These are phyloP conservation scores for Rosellinia necatrix DNA, from an alignment of 2,329 filamentous ascomycete genomes.

Conservation along the genomic window DNA sequence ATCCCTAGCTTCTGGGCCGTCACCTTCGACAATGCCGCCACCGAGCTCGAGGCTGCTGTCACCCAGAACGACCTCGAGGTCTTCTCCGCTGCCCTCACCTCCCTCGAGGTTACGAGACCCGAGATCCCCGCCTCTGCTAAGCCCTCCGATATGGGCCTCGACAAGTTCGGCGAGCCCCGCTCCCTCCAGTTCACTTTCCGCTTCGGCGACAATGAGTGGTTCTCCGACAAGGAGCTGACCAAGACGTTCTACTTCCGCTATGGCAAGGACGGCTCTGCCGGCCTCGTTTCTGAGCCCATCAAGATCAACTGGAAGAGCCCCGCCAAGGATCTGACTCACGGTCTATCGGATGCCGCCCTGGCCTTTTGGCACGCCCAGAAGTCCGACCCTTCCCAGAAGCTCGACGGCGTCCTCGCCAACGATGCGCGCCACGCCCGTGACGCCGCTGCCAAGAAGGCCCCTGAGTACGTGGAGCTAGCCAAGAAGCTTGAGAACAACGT, in stretches of 20 bases:
- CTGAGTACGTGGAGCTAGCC: slow-evolving; percentile 35
- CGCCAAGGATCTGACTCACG: slow-evolving; percentile 66
- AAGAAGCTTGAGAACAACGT: slow-evolving; percentile 32
- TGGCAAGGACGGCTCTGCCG: slow-evolving; percentile 60
- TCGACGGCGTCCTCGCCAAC: slow-evolving; percentile 40
- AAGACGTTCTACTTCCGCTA: slow-evolving; percentile 72
- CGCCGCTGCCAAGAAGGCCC: slow-evolving; percentile 34
- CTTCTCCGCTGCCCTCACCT: slow-evolving; percentile 59
- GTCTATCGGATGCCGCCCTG: slow-evolving; percentile 64
- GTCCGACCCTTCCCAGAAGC: slow-evolving; percentile 42
- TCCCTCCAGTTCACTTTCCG: slow-evolving; percentile 59
- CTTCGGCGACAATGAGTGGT: slow-evolving; percentile 67
- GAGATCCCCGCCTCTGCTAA: slow-evolving; percentile 45
- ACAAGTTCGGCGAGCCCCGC: slow-evolving; percentile 61
- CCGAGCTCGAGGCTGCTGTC: slow-evolving; percentile 68
- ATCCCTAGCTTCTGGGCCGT: slow-evolving; percentile 72
- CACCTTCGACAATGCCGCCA: slow-evolving; percentile 61
- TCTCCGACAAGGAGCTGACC: slow-evolving; percentile 62
- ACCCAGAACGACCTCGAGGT: slow-evolving; percentile 62
- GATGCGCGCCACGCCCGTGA: slow-evolving; percentile 36
- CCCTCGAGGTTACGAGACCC: slow-evolving; percentile 54
- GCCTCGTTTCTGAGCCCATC: slow-evolving; percentile 69
- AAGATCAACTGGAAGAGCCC: slow-evolving; percentile 66
- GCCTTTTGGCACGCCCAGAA: slow-evolving; percentile 62
- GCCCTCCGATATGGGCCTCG: slow-evolving; percentile 41